Conservation (phyloP, 805 yeast genomes). For the Monosporozyma aquatica region DNA sequence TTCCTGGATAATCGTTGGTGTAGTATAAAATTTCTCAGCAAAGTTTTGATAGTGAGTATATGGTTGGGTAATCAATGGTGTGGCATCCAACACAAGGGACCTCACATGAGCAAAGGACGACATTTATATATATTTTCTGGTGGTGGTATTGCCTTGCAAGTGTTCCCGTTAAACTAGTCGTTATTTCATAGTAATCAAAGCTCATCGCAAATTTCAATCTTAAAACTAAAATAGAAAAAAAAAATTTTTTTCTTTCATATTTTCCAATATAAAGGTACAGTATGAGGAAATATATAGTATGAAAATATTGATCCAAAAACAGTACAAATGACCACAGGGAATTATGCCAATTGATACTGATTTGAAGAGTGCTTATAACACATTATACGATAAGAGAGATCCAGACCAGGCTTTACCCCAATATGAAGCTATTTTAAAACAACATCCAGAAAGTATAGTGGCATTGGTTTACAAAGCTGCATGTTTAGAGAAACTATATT, state of each 20-base stretch:
- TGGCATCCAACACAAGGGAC: conserved; percentile 81
- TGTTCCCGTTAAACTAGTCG: too few relatives aligned
- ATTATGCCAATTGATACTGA: conserved; percentile 24
- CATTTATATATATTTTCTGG: background rate
- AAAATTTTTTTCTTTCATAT: too few relatives aligned
- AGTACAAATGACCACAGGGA: background rate
- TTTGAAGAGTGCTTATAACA: conserved; percentile 37
- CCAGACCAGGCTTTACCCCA: conserved; percentile 37
- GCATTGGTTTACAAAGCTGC: conserved; percentile 44
- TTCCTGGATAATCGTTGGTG: conserved; percentile 86
- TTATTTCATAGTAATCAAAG: background rate
- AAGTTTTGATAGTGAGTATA: conserved; percentile 60
- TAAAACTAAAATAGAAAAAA: too few relatives aligned
- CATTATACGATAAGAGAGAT: conserved; percentile 38
- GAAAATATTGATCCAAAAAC: too few relatives aligned
- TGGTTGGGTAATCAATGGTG: conserved; percentile 83
- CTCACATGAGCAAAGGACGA: conserved; percentile 34
- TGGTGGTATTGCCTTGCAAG: too few relatives aligned
- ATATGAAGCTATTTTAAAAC: conserved; percentile 34
- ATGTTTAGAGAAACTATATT: conserved; percentile 37
- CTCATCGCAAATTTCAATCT: background rate
- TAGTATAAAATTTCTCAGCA: conserved; percentile 70
- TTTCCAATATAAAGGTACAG: too few relatives aligned
- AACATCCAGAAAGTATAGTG: conserved; percentile 37
- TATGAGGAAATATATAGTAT: too few relatives aligned